Percentiles rank a stretch among this genome's conserved stretches.
Conservation (phyloP, 495 filamentous ascomycete genomes). For the Penicillium malachiteum region DNA sequence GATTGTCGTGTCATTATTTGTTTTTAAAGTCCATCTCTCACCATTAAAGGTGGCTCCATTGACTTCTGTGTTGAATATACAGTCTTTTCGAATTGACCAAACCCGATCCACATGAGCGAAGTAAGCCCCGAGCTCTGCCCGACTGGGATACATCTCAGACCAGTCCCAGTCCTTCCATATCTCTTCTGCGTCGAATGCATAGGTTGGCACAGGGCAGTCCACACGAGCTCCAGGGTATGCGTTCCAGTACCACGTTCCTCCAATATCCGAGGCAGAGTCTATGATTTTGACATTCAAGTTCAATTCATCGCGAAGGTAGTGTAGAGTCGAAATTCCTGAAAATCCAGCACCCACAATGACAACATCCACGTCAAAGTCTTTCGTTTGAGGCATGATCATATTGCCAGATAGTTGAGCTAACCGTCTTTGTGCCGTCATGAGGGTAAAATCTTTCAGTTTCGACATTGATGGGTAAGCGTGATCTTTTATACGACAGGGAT, state of each 20-base stretch:
- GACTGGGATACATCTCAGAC: conserved; percentile 50
- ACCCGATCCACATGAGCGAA: conserved; percentile 55
- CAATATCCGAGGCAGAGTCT: conserved; percentile 44
- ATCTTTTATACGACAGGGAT: too few species aligned
- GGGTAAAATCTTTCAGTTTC: too few species aligned
- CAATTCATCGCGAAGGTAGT: conserved; percentile 4
- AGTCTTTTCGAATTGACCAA: conserved; percentile 50
- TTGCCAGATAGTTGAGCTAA: not conserved
- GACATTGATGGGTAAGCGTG: too few species aligned
- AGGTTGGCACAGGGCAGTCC: conserved; percentile 49
- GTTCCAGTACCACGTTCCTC: conserved; percentile 54
- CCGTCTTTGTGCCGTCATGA: not conserved
- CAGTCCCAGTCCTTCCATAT: conserved; percentile 56
- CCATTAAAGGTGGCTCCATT: conserved; percentile 40
- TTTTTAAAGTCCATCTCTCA: conserved; percentile 49
- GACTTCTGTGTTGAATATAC: conserved; percentile 49
- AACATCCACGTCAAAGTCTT: not conserved
- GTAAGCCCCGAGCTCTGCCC: conserved; percentile 52
- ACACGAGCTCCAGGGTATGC: conserved; percentile 48
- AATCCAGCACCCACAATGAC: conserved; percentile 6
- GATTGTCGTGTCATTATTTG: conserved; percentile 45
- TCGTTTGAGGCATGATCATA: not conserved
- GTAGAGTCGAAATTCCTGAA: conserved; percentile 3
- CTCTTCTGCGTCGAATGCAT: conserved; percentile 51
- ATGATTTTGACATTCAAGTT: conserved; percentile 36